phyloP scores from a whole-genome alignment of 1,284 basidiomycete species.

The Neolentinus lepideus region DNA sequence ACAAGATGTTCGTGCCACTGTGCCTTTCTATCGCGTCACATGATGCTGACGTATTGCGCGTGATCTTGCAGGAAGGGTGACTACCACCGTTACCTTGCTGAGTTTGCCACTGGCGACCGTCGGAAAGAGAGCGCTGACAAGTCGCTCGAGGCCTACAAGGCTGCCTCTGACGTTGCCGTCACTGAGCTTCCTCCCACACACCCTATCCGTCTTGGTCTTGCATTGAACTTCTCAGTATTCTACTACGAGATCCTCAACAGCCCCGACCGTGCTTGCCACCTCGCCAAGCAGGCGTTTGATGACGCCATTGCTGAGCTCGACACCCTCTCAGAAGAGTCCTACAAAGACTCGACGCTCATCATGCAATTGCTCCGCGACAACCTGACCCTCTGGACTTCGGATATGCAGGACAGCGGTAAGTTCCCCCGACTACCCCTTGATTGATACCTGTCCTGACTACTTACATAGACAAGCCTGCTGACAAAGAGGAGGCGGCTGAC shows the following conservation, averaged over 20 bases:
- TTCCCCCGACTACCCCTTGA: slow-evolving; percentile 11
- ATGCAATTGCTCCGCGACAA: slow-evolving; percentile 99
- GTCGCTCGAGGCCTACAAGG: slow-evolving; percentile 99
- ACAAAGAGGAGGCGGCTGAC: slow-evolving; percentile 61
- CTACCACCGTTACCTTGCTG: slow-evolving; percentile 99
- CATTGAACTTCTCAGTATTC: slow-evolving; percentile 99
- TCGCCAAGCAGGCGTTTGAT: slow-evolving; percentile 99
- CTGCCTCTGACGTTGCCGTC: slow-evolving; percentile 95
- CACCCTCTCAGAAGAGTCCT: slow-evolving; percentile 98
- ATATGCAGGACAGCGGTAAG: slow-evolving; percentile 87
- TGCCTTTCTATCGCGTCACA: background rate
- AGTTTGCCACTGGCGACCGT: slow-evolving; percentile 99
- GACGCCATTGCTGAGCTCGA: slow-evolving; percentile 99
- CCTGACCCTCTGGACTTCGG: slow-evolving; percentile 96
- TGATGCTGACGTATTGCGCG: slow-evolving; percentile 1
- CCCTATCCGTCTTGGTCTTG: slow-evolving; percentile 98
- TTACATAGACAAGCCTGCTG: slow-evolving; percentile 51
- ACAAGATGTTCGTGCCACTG: slow-evolving; percentile 84
- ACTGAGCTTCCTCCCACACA: slow-evolving; percentile 98
- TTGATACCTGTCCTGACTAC: slow-evolving; percentile 1
- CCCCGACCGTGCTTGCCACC: slow-evolving; percentile 98
- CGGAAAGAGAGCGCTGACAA: slow-evolving; percentile 98
- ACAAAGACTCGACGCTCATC: slow-evolving; percentile 98
- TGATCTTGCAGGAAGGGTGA: slow-evolving; percentile 87
- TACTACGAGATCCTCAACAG: slow-evolving; percentile 99